These are phyloP conservation scores for Penicillium sp. DNA, from an alignment of 2,329 filamentous ascomycete genomes.

Conservation along the genomic window DNA sequence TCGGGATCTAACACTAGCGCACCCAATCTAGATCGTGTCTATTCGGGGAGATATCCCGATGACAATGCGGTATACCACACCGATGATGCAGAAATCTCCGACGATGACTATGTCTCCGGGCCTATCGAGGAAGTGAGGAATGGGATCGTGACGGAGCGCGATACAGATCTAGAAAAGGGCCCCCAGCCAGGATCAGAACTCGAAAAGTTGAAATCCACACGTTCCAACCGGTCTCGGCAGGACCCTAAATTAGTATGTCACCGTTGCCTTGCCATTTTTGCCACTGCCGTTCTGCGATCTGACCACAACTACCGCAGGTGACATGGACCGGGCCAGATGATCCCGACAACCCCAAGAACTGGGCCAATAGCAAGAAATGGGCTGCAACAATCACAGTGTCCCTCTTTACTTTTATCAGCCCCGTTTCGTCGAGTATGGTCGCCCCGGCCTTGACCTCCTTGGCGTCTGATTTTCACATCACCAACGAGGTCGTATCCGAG, in stretches of 20 bases:
- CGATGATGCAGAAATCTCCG: constrained; percentile 14
- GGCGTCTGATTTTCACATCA: constrained; percentile 54
- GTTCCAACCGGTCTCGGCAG: constrained; percentile 20
- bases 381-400: constrained; percentile 54
- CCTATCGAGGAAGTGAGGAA: constrained; percentile 23
- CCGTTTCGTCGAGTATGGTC: constrained; percentile 62
- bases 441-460: constrained; percentile 54
- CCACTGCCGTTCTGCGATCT: not conserved
- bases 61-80: constrained; percentile 35
- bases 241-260: constrained; percentile 28
- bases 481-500: constrained; percentile 44
- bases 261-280: not conserved
- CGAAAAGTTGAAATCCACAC: constrained; percentile 25
- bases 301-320: constrained; percentile 28
- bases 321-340: constrained; percentile 55
- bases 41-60: constrained; percentile 35
- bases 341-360: constrained; percentile 52
- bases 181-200: constrained; percentile 13
- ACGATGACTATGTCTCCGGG: constrained; percentile 14
- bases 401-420: constrained; percentile 60
- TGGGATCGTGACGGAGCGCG: constrained; percentile 28
- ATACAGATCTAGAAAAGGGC: constrained; percentile 27
- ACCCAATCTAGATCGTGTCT: constrained; percentile 22
- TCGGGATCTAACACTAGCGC: constrained; percentile 3
- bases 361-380: constrained; percentile 58